These are phyloP conservation scores for Dipteronia dyeriana DNA, from an alignment of 345 rosid species.

Conservation along the genomic window DNA sequence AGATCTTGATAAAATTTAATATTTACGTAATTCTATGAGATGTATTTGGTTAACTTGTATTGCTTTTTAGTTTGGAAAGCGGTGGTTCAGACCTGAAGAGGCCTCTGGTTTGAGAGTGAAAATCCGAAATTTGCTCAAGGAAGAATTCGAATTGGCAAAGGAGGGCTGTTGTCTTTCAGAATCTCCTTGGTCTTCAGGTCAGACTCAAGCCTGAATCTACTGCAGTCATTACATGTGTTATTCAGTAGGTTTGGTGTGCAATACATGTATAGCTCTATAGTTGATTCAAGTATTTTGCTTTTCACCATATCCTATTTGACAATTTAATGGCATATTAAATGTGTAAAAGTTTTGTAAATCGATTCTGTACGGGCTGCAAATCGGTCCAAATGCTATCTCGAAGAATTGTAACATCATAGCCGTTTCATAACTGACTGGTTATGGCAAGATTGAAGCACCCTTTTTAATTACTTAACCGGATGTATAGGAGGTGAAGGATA, in stretches of 20 bases:
- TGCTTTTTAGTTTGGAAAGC: conserved; percentile 67
- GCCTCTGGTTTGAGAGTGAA: conserved; percentile 77
- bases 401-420: background rate
- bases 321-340: background rate
- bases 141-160: conserved; percentile 45
- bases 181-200: conserved; percentile 20
- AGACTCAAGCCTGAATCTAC: conserved; percentile 27
- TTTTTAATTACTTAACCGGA: background rate
- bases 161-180: conserved; percentile 6
- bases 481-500: background rate
- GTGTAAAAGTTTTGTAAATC: background rate
- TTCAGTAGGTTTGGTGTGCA: conserved; percentile 5
- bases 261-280: conserved; percentile 21
- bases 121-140: conserved; percentile 54
- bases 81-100: conserved; percentile 86
- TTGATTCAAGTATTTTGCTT: background rate
- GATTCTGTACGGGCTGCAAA: conserved; percentile 1
- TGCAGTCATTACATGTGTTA: background rate
- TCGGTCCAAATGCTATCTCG: conserved; percentile 5
- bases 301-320: background rate
- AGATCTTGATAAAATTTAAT: background rate
- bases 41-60: background rate
- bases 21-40: background rate
- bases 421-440: background rate
- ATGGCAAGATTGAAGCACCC: background rate